Conservation (phyloP, 768 basidiomycete species). For the Coprinellus aureogranulatus region DNA sequence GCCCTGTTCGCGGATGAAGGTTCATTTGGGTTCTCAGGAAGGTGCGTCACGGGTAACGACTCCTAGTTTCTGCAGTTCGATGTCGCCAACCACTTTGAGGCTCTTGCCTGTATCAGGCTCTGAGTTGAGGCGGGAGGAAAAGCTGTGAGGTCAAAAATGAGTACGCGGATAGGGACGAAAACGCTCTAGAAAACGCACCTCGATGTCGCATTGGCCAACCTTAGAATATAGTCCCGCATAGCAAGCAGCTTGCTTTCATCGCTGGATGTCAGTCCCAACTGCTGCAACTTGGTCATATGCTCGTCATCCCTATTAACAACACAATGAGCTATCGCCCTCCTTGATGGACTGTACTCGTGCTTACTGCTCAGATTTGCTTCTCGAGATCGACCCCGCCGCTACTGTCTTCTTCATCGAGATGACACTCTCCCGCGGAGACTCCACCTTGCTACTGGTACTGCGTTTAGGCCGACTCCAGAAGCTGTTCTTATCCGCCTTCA, state of each 20-base stretch:
- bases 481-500: slow-evolving; percentile 71
- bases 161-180: background rate
- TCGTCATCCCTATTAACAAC: slow-evolving; percentile 61
- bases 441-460: slow-evolving; percentile 45
- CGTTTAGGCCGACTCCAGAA: slow-evolving; percentile 72
- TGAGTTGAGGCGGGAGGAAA: slow-evolving; percentile 58
- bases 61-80: slow-evolving; percentile 83
- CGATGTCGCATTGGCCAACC: slow-evolving; percentile 74
- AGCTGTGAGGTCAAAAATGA: slow-evolving; percentile 38
- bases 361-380: slow-evolving; percentile 75
- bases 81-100: slow-evolving; percentile 60
- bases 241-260: slow-evolving; percentile 88
- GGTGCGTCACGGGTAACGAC: slow-evolving; percentile 91
- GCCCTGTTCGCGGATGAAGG: slow-evolving; percentile 45
- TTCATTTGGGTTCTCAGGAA: slow-evolving; percentile 49
- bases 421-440: slow-evolving; percentile 73
- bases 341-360: slow-evolving; percentile 21
- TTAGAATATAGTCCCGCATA: slow-evolving; percentile 85
- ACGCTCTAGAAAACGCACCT: slow-evolving; percentile 47
- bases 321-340: slow-evolving; percentile 1
- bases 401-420: slow-evolving; percentile 55
- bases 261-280: slow-evolving; percentile 77
- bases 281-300: slow-evolving; percentile 75
- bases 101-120: slow-evolving; percentile 65
- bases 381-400: slow-evolving; percentile 34